Conservation (phyloP, 225 moss, liverwort and hornwort genomes). For the Marchantia polymorpha region DNA sequence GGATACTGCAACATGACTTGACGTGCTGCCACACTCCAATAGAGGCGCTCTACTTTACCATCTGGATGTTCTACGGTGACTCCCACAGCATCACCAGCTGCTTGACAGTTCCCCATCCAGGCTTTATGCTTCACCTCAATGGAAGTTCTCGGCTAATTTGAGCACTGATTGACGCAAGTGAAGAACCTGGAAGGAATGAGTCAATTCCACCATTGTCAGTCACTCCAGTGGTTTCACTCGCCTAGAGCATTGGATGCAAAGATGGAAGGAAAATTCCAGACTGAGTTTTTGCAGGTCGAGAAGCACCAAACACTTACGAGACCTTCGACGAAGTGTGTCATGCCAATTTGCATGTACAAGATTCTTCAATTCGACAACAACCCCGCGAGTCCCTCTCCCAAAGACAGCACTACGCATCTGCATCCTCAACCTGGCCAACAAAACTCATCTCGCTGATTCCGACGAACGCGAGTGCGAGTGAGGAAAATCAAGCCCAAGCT, state of each 20-base stretch:
- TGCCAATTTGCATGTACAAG: not conserved
- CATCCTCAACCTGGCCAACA: not conserved
- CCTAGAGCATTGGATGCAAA: not conserved
- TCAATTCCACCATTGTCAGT: not conserved
- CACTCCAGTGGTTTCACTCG: not conserved
- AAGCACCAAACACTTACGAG: not conserved
- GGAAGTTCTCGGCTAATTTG: not conserved
- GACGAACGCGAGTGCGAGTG: too few relatives aligned
- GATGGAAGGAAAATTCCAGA: not conserved
- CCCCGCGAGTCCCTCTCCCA: not conserved
- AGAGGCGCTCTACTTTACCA: slow-evolving; percentile 63
- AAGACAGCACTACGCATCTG: too few relatives aligned
- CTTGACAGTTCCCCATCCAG: slow-evolving; percentile 79
- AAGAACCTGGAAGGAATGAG: not conserved
- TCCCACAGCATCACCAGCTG: slow-evolving; percentile 57
- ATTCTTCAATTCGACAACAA: not conserved
- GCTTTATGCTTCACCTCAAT: not conserved
- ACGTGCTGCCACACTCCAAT: slow-evolving; percentile 62
- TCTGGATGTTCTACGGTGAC: slow-evolving; percentile 61
- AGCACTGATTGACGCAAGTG: not conserved
- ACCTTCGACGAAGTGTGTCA: not conserved
- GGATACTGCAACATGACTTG: slow-evolving; percentile 85
- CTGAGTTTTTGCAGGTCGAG: not conserved
- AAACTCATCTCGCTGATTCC: not conserved
- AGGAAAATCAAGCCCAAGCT: not conserved